Base-by-base conservation (phyloP, 192 early-diverging fungal genomes). In the Gryganskiella cystojenkinii region DNA sequence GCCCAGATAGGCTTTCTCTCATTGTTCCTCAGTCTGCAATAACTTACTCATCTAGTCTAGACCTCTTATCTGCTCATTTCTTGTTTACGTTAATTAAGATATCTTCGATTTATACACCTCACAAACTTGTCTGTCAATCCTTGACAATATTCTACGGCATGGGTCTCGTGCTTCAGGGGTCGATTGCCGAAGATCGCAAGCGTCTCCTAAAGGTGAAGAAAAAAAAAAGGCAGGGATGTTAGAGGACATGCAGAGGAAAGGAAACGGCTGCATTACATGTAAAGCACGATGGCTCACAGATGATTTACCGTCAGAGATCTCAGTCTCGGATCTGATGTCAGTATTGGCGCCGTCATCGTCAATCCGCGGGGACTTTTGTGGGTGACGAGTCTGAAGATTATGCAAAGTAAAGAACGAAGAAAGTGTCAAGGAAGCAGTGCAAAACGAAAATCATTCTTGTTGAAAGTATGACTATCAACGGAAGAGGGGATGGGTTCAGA, bases 201-300 rank as follows among this genome's bases (percentile, higher is more conserved):
- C 47, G 47, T 30, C 27, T 54, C 33, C 52, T 27, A 54, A 54
- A 54, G 52, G 25, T 27, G 25, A 30, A 30, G 22, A n/a, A n/a
- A n/a, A n/a, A 54, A 54, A 54, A 30, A 54, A 54, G 6, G 47
- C 4, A 50, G 19, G 24, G 24, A 50, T 50, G 47, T 50, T 19
- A 50, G 52, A 30, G 52, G 28, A 30, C 27, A 54, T 17, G 22
- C 52, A 54, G 22, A 54, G 52, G 52, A 54, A 54, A 54, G 52
- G 52, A 25, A 30, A 27, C 52, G 19, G 25, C 25, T 8, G 52
- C 28, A 27, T 54, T 30, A 54, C 27, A 30, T 54, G 52, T 54
- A 54, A 54, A 54, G 52, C 52, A 30, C 52, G 52, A 31, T 54
- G 52, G 33, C 52, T 54, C 25, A 54, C 28, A 8, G 52, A 27